Conservation (phyloP, 495 filamentous ascomycete genomes). For the Neurospora terricola region DNA sequence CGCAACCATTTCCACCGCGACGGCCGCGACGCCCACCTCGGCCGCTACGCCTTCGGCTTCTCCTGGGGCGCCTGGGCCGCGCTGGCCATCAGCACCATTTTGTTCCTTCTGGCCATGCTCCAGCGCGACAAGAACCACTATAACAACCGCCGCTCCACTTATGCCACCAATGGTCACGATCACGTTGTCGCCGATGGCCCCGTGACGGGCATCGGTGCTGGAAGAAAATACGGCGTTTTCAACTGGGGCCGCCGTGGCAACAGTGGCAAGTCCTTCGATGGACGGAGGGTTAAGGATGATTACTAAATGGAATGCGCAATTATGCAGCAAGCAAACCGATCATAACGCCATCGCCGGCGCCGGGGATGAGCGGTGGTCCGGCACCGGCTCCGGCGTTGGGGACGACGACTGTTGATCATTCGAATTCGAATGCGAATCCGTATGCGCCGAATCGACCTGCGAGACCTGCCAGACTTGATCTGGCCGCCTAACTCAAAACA, state of each 20-base stretch:
- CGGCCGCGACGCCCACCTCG: conserved; percentile 50
- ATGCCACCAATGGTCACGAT: background rate
- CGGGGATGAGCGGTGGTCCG: background rate
- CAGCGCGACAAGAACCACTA: conserved; percentile 1
- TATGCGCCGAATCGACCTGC: background rate
- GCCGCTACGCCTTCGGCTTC: conserved; percentile 70
- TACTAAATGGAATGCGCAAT: conserved; percentile 25
- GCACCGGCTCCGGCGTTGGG: background rate
- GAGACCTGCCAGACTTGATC: background rate
- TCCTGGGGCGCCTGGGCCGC: conserved; percentile 71
- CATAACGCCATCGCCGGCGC: background rate
- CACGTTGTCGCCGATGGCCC: background rate
- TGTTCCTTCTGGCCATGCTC: conserved; percentile 53
- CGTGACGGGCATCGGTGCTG: background rate
- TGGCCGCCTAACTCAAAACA: background rate
- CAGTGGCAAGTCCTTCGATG: conserved; percentile 37
- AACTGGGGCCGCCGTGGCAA: conserved; percentile 22
- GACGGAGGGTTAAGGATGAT: conserved; percentile 53
- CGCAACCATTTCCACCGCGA: conserved; percentile 57
- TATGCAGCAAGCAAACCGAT: background rate
- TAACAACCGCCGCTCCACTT: background rate
- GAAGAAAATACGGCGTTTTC: background rate
- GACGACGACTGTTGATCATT: background rate
- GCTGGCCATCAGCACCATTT: conserved; percentile 56
- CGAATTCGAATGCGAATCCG: background rate